These are phyloP conservation scores for Glaciozyma antarctica DNA, from an alignment of 768 basidiomycete genomes.

Conservation along the genomic window DNA sequence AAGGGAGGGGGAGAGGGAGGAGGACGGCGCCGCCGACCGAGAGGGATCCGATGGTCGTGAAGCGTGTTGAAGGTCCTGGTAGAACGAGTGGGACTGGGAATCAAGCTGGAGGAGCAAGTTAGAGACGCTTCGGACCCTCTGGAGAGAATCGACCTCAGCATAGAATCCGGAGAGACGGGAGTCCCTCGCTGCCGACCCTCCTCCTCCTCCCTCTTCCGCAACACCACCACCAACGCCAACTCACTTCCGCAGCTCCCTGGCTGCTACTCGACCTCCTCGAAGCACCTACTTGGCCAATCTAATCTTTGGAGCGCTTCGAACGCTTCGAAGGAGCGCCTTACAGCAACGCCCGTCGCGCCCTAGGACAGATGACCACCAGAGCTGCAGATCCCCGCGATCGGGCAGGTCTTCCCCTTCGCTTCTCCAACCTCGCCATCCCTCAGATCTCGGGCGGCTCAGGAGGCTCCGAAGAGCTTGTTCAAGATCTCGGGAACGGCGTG, in stretches of 20 bases:
- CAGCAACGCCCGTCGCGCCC: not conserved
- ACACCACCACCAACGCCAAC: no score
- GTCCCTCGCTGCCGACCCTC: no score
- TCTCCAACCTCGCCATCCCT: conserved; percentile 21
- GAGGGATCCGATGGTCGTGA: not conserved
- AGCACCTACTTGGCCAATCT: no score
- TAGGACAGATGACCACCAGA: not conserved
- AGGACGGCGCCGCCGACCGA: not conserved
- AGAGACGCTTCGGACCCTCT: no score
- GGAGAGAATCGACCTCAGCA: no score
- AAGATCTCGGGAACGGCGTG: conserved; percentile 5
- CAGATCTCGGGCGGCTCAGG: conserved; percentile 4
- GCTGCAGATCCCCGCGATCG: not conserved
- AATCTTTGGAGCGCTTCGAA: no score
- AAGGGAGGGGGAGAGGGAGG: not conserved
- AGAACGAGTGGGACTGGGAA: not conserved
- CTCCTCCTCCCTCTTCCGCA: no score
- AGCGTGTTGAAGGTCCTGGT: not conserved
- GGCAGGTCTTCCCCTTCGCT: conserved; percentile 21
- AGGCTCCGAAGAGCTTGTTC: conserved; percentile 18
- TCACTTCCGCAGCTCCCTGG: no score
- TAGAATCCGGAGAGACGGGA: no score
- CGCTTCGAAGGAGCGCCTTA: no score
- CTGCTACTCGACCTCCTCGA: no score
- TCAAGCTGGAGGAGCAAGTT: not conserved